A percentile compares a stretch with the other conserved stretches of the same genome.
These are phyloP conservation scores for Macaranga tanarius DNA, from an alignment of 441 rosid genomes.

Conservation along the genomic window DNA sequence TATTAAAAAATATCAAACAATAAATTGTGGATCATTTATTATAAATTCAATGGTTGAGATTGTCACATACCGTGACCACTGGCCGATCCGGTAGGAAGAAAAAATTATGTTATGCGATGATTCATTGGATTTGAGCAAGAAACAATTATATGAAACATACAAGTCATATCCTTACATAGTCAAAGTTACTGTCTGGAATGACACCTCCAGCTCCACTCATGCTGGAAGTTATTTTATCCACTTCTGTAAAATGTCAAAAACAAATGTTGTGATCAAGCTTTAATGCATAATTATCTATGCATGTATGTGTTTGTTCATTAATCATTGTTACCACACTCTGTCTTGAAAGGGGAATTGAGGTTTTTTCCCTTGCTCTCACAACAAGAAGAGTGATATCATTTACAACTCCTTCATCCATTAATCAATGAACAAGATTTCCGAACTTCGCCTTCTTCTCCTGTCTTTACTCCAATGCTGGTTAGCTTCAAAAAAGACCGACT, in stretches of 20 bases:
- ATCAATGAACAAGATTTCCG: conserved; percentile 55
- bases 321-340: neutral
- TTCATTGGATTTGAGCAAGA: too few species aligned
- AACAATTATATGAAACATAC: too few species aligned
- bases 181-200: neutral
- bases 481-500: conserved; percentile 71
- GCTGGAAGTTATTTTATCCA: neutral
- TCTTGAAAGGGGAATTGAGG: too few species aligned
- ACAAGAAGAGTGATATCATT: neutral
- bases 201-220: neutral
- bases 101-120: too few species aligned
- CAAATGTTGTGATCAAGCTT: neutral
- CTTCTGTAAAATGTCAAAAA: neutral
- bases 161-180: neutral
- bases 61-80: neutral
- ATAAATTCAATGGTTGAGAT: neutral
- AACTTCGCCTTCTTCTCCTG: conserved; percentile 68
- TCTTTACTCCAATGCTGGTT: conserved; percentile 59
- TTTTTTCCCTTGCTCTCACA: neutral
- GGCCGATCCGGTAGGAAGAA: too few species aligned
- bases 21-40: too few species aligned
- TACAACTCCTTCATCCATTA: conserved; percentile 23
- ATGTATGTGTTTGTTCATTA: neutral
- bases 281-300: neutral
- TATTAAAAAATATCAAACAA: neutral